Evolutionary conservation across 2,329 filamentous ascomycete species (phyloP).

Genomic region (Anthostomella pinea): DNA sequence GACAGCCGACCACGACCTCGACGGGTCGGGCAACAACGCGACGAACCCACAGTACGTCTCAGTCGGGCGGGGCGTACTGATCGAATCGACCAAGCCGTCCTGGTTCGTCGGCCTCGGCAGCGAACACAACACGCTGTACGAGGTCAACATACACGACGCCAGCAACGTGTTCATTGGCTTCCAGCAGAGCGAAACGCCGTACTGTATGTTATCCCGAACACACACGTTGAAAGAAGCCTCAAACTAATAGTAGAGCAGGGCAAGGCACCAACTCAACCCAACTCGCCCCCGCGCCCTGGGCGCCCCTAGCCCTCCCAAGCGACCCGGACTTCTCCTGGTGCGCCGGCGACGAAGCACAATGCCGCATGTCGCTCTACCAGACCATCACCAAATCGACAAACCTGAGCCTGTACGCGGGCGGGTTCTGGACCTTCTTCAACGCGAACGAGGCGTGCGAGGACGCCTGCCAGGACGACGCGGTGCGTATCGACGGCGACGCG

Average conservation of each 20-base stretch:
- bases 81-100: constrained; percentile 45
- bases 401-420: constrained; percentile 17
- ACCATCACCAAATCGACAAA: constrained; percentile 7
- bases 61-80: constrained; percentile 44
- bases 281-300: constrained; percentile 8
- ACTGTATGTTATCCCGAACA: constrained; percentile 24
- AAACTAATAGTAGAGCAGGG: constrained; percentile 5
- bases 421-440: constrained; percentile 25
- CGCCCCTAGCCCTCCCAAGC: constrained; percentile 7
- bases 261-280: constrained; percentile 10
- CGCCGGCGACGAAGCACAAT: constrained; percentile 9
- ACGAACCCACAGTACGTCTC: constrained; percentile 38
- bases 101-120: constrained; percentile 53
- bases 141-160: constrained; percentile 48
- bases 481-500: constrained; percentile 42
- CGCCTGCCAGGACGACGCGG: constrained; percentile 48
- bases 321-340: constrained; percentile 22
- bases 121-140: constrained; percentile 51
- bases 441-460: constrained; percentile 11
- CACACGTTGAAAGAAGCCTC: neutral
- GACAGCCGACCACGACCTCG: constrained; percentile 50
- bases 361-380: constrained; percentile 23
- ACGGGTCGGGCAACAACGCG: constrained; percentile 30
- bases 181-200: constrained; percentile 47
- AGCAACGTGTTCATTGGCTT: constrained; percentile 42